phyloP scores from a whole-genome alignment of 2,329 filamentous ascomycete species.

The Diaporthe sp. region DNA sequence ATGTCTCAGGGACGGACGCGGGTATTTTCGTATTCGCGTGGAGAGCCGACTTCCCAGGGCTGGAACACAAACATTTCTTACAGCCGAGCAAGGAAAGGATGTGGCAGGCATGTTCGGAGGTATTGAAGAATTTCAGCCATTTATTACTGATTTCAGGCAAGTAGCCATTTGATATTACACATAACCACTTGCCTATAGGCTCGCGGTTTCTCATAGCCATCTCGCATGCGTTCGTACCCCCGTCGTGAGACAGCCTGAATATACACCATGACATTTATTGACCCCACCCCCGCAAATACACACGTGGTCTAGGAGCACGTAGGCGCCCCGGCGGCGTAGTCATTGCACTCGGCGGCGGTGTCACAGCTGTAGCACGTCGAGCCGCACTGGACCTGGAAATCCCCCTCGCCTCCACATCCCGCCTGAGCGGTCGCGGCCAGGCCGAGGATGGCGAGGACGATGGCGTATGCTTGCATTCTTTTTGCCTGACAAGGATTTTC shows the following conservation, averaged over 20 bases:
- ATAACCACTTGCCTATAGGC: neutral
- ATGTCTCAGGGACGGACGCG: neutral
- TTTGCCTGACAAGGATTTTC: neutral
- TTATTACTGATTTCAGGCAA: too few species aligned
- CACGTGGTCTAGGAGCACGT: neutral
- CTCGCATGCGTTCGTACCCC: neutral
- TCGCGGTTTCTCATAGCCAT: neutral
- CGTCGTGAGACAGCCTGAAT: neutral
- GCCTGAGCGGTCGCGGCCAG: neutral
- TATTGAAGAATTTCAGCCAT: neutral
- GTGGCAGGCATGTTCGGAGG: neutral
- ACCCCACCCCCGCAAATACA: neutral
- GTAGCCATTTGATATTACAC: neutral
- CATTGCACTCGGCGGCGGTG: neutral
- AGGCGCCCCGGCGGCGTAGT: neutral
- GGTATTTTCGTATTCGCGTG: neutral
- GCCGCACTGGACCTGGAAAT: neutral
- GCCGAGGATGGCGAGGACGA: conserved; percentile 20
- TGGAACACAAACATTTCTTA: neutral
- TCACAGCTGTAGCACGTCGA: conserved; percentile 12
- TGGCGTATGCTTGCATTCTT: conserved; percentile 7
- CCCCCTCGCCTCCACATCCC: neutral
- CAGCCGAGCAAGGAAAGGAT: neutral
- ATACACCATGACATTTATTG: neutral
- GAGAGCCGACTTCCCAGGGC: neutral